Conservation (phyloP, 2,329 filamentous ascomycete genomes). For the Lasiodiplodia citricola region DNA sequence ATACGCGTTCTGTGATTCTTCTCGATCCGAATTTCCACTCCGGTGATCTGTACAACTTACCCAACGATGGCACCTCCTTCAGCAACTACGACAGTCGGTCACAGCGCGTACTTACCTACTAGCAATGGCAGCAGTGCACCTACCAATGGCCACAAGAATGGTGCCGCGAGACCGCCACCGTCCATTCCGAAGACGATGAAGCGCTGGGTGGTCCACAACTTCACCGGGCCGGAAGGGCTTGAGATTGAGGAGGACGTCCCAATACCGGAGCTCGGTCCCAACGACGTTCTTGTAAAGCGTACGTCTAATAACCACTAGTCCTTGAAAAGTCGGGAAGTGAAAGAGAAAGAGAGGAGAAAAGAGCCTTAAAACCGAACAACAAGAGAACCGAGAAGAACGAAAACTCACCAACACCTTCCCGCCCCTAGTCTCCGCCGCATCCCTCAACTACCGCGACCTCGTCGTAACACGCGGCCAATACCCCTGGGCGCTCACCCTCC, state of each 20-base stretch:
- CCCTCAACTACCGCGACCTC: conserved; percentile 57
- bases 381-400: too few relatives aligned
- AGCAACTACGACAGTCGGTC: background rate
- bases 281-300: conserved; percentile 73
- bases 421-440: conserved; percentile 51
- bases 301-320: conserved; percentile 24
- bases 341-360: background rate
- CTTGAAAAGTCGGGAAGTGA: background rate
- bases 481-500: conserved; percentile 47
- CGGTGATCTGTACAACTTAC: background rate
- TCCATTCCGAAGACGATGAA: background rate
- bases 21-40: too few relatives aligned
- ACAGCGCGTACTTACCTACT: background rate
- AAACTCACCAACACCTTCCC: background rate
- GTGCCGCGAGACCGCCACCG: background rate
- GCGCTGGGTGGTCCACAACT: conserved; percentile 15
- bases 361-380: too few relatives aligned
- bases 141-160: background rate
- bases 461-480: conserved; percentile 46
- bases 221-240: conserved; percentile 7
- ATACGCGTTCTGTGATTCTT: background rate
- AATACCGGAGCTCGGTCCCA: conserved; percentile 68
- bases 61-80: background rate
- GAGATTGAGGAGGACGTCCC: conserved; percentile 45
- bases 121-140: background rate